Evolutionary conservation across 129 eudicot genomes (phyloP), one percentile per base, ranked within the genome.

Genomic region (Flaveria ramosissima): DNA sequence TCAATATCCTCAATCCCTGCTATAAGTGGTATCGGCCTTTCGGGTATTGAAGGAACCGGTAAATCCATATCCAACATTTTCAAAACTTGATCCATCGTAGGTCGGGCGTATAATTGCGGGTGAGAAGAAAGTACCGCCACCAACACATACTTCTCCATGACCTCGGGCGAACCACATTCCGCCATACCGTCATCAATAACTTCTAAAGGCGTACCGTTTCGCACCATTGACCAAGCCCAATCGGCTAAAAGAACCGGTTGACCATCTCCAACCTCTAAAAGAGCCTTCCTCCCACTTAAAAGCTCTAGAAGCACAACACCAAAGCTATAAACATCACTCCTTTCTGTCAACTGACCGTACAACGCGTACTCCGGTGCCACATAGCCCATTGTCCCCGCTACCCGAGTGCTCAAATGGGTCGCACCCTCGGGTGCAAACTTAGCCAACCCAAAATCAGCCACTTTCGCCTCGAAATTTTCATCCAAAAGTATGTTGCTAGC

Each of bases 311-410:
- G 85, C 48, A 93, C 91, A 9, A 93, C 88, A 16, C 98, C 98
- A 70, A 90, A 93, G 74, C 97, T 88, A 70, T 90, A 93, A 39
- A 93, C 98, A n/a, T 93, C 98, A 32, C 93, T 90, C 57, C 93
- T 88, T 81, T 93, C 97, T 0, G 98, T 93, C 52, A 93, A 67
- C 15, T 93, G 97, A 1, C 98, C 98, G 11, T 93, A 93, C 46
- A 93, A 80, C 9, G 98, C 98, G 51, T 93, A 93, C 80, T 93
- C 98, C 0, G 98, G 98, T 1, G 98, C 92, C 6, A 93, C 91
- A 68, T 93, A 90, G 8, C 98, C 98, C 97, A 89, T 93, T 9
- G 98, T 93, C 65, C 98, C 98, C 0, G 98, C 98, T 0, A 93
- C 97, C 52, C 93, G 73, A 26, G 98, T 93, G 72, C 98, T 93